Conservation (phyloP, 257 asterid species). For the Apocynum venetum region DNA sequence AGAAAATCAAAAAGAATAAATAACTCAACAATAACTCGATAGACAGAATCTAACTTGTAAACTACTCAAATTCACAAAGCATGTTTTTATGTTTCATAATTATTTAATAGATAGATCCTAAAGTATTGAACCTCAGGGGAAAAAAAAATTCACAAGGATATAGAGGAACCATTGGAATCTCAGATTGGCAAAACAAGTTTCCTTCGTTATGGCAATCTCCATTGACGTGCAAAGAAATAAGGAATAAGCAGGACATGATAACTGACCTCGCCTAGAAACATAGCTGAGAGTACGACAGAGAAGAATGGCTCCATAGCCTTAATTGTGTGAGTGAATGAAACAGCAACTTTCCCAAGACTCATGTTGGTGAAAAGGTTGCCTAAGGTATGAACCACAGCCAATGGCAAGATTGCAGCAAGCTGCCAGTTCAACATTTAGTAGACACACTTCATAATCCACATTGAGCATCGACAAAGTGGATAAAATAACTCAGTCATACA, state of each 20-base stretch:
- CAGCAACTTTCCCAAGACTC: constrained; percentile 94
- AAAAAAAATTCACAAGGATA: neutral
- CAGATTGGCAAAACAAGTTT: neutral
- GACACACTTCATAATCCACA: neutral
- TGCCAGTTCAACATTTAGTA: constrained; percentile 27
- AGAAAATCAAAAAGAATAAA: neutral
- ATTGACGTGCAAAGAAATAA: neutral
- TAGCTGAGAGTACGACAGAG: constrained; percentile 81
- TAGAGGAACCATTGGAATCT: neutral
- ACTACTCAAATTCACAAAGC: neutral
- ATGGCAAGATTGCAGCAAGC: constrained; percentile 77
- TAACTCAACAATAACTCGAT: neutral
- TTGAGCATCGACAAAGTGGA: constrained; percentile 1
- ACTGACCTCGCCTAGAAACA: constrained; percentile 75
- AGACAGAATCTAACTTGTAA: neutral
- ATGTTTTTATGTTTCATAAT: neutral
- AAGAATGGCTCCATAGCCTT: constrained; percentile 96
- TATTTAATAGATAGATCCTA: too few species aligned
- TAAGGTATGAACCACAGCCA: constrained; percentile 78
- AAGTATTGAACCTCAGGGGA: neutral
- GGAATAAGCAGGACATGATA: neutral
- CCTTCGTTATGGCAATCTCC: neutral
- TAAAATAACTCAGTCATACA: neutral
- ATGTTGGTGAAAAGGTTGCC: constrained; percentile 92
- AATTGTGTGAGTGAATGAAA: constrained; percentile 89